Evolutionary conservation across 2,329 filamentous ascomycete species (phyloP).

Genomic region (Hypoxylon sp.): DNA sequence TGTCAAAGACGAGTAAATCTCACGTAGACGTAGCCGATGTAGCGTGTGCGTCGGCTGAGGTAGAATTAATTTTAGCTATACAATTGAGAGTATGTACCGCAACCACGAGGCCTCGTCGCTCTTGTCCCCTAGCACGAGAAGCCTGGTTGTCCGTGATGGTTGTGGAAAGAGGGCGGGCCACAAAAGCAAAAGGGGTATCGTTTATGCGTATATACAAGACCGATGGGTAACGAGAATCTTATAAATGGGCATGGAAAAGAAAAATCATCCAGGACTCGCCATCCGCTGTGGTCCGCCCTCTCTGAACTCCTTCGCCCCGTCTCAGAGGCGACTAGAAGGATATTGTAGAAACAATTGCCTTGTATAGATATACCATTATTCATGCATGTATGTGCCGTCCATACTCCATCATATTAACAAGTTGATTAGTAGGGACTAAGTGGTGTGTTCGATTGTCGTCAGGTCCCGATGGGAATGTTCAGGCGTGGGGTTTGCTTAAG

Average conservation of each 20-base stretch:
- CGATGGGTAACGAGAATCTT: conserved; percentile 33
- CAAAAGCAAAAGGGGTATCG: conserved; percentile 33
- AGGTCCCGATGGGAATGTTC: conserved; percentile 10
- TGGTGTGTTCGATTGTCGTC: conserved; percentile 21
- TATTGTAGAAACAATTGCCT: conserved; percentile 32
- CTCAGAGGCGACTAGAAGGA: conserved; percentile 34
- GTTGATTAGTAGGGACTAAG: conserved; percentile 21
- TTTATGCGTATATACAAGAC: conserved; percentile 34
- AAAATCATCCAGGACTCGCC: conserved; percentile 20
- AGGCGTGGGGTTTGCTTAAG: conserved; percentile 25
- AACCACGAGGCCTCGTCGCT: conserved; percentile 30
- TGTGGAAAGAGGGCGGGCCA: conserved; percentile 24
- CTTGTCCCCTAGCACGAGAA: conserved; percentile 17
- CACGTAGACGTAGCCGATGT: not conserved
- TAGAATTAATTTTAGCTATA: conserved; percentile 43
- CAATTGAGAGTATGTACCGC: conserved; percentile 43
- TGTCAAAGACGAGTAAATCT: not conserved
- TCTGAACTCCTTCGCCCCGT: conserved; percentile 31
- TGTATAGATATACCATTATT: conserved; percentile 39
- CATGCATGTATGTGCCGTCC: conserved; percentile 37
- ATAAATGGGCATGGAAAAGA: conserved; percentile 19
- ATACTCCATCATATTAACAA: conserved; percentile 32
- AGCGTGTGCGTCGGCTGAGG: not conserved
- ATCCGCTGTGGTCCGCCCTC: conserved; percentile 26
- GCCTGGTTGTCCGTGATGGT: conserved; percentile 19